Evolutionary conservation across 148 eudicot genomes (phyloP).

Genomic region (Amaranthus cruentus): DNA sequence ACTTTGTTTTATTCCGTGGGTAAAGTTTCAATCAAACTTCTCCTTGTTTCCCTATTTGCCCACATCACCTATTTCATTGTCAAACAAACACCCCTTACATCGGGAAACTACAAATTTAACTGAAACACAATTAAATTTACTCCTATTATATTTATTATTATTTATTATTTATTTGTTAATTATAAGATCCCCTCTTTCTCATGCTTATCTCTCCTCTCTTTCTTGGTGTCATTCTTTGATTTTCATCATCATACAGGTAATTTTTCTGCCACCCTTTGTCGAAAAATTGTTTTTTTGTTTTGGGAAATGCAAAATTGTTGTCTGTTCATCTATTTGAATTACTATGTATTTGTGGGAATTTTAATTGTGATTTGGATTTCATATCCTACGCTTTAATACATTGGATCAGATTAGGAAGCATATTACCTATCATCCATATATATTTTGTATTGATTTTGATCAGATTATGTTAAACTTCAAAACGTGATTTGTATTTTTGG

Average conservation of each 20-base stretch:
- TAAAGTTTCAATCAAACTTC: slow-evolving; percentile 19
- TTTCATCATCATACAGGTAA: slow-evolving; percentile 17
- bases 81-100: not conserved
- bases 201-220: not conserved
- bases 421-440: not conserved
- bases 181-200: not conserved
- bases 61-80: slow-evolving; percentile 12
- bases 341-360: not conserved
- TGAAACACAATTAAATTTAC: not conserved
- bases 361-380: not conserved
- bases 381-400: not conserved
- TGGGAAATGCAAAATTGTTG: not conserved
- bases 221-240: slow-evolving; percentile 3
- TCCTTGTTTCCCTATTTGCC: slow-evolving; percentile 16
- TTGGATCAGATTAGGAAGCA: not conserved
- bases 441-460: not conserved
- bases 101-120: not conserved
- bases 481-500: not conserved
- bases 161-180: not conserved
- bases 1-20: not conserved
- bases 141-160: too few relatives aligned
- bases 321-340: not conserved
- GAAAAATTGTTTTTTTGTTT: not conserved
- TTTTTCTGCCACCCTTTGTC: slow-evolving; percentile 9
- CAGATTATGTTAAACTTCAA: not conserved